Conservation (phyloP, 1,284 basidiomycete species). For the Papiliotrema nemorosa region DNA sequence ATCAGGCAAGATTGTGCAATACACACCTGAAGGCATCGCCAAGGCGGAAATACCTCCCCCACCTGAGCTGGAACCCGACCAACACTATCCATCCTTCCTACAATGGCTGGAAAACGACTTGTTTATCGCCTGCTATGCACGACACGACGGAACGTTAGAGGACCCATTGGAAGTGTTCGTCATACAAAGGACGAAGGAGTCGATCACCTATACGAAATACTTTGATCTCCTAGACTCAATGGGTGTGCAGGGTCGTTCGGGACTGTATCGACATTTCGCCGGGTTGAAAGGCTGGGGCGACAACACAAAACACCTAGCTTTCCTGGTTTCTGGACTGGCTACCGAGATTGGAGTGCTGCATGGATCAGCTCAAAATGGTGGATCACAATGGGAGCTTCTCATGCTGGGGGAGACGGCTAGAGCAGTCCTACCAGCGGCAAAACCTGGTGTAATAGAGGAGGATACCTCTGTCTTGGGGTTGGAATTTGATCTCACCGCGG, state of each 20-base stretch:
- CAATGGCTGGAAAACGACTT: conserved; percentile 58
- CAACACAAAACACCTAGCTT: conserved; percentile 41
- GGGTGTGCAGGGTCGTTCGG: conserved; percentile 43
- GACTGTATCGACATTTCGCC: conserved; percentile 43
- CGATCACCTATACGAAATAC: conserved; percentile 44
- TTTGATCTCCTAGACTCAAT: conserved; percentile 47
- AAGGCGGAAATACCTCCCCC: conserved; percentile 52
- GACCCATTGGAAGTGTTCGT: conserved; percentile 47
- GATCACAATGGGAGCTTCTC: conserved; percentile 50
- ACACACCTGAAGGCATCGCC: conserved; percentile 53
- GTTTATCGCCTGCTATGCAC: conserved; percentile 53
- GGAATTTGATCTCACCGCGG: conserved; percentile 53
- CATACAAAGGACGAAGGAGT: conserved; percentile 39
- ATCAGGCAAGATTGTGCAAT: conserved; percentile 51
- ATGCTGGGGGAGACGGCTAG: conserved; percentile 54
- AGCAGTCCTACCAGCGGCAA: conserved; percentile 50
- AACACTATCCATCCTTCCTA: conserved; percentile 40
- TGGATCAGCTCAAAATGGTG: conserved; percentile 21
- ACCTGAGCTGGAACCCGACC: conserved; percentile 30
- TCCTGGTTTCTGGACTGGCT: conserved; percentile 51
- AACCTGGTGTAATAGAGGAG: conserved; percentile 48
- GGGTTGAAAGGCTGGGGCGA: conserved; percentile 48
- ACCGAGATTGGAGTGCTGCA: conserved; percentile 47
- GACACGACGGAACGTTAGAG: conserved; percentile 32
- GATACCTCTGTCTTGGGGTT: conserved; percentile 51